These are phyloP conservation scores for Hansfordia pulvinata DNA, from an alignment of 2,329 filamentous ascomycete species.

Conservation along the genomic window DNA sequence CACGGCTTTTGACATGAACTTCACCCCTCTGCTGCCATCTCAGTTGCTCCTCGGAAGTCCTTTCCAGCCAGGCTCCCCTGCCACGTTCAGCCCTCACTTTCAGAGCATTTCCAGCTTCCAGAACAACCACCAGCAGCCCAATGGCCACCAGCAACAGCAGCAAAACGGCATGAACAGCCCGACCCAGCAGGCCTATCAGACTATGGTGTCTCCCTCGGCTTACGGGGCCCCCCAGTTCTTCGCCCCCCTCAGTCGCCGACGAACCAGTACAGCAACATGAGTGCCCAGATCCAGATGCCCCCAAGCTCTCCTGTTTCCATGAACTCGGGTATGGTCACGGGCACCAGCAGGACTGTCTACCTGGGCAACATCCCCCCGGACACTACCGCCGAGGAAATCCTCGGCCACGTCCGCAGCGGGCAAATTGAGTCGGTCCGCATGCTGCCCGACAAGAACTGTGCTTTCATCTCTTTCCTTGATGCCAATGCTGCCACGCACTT, in stretches of 20 bases:
- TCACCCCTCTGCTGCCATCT: constrained; percentile 87
- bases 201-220: constrained; percentile 73
- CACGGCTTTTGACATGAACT: constrained; percentile 94
- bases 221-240: constrained; percentile 74
- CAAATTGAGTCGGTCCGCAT: constrained; percentile 98
- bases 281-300: constrained; percentile 42
- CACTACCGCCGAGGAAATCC: constrained; percentile 89
- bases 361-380: constrained; percentile 97
- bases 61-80: constrained; percentile 89
- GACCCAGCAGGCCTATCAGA: constrained; percentile 69
- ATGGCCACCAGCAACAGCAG: constrained; percentile 21
- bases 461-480: constrained; percentile 97
- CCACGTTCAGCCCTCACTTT: constrained; percentile 87
- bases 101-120: constrained; percentile 71
- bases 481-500: constrained; percentile 97
- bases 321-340: constrained; percentile 68
- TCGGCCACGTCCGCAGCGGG: constrained; percentile 89
- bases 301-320: constrained; percentile 65
- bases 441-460: constrained; percentile 97
- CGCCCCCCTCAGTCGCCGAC: constrained; percentile 78
- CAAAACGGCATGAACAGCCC: constrained; percentile 58
- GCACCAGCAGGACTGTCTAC: constrained; percentile 93
- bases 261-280: constrained; percentile 53
- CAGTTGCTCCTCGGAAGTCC: constrained; percentile 90
- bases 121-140: constrained; percentile 39